These are phyloP conservation scores for Casaregolazyma suthepensis DNA, from an alignment of 1,139 yeast genomes.

Conservation along the genomic window DNA sequence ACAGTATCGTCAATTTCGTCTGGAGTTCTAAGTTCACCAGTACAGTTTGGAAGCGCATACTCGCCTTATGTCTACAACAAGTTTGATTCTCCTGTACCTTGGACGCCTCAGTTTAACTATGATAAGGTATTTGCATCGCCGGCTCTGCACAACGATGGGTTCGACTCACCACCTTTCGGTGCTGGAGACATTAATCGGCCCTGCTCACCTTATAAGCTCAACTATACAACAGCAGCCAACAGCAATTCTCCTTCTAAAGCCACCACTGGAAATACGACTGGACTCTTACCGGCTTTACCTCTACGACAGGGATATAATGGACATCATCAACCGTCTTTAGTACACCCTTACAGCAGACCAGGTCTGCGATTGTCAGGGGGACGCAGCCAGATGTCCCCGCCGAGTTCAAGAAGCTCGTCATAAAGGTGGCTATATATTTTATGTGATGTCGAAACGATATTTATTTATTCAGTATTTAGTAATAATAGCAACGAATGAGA, in stretches of 20 bases:
- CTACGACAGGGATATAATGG: conserved; percentile 5
- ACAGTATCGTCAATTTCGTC: not conserved
- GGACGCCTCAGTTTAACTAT: not conserved
- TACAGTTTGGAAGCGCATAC: not conserved
- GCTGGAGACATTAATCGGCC: conserved; percentile 4
- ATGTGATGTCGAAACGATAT: not conserved
- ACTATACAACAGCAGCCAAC: not conserved
- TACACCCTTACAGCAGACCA: conserved; percentile 5
- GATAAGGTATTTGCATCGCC: conserved; percentile 1
- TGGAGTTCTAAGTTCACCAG: not conserved
- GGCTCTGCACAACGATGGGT: conserved; percentile 5
- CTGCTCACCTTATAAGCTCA: conserved; percentile 3
- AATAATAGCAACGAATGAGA: not conserved
- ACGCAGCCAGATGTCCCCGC: not conserved
- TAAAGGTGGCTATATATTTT: not conserved
- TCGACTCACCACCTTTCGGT: conserved; percentile 5
- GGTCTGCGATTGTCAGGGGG: not conserved
- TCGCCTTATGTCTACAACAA: not conserved
- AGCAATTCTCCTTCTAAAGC: not conserved
- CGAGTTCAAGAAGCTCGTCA: not conserved
- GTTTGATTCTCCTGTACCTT: not conserved
- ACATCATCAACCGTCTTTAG: conserved; percentile 1
- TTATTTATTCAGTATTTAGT: not conserved
- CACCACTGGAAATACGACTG: not conserved
- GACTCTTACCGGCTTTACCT: conserved; percentile 9